These are phyloP conservation scores for Aspergillus persii DNA, from an alignment of 2,329 filamentous ascomycete genomes.

Conservation along the genomic window DNA sequence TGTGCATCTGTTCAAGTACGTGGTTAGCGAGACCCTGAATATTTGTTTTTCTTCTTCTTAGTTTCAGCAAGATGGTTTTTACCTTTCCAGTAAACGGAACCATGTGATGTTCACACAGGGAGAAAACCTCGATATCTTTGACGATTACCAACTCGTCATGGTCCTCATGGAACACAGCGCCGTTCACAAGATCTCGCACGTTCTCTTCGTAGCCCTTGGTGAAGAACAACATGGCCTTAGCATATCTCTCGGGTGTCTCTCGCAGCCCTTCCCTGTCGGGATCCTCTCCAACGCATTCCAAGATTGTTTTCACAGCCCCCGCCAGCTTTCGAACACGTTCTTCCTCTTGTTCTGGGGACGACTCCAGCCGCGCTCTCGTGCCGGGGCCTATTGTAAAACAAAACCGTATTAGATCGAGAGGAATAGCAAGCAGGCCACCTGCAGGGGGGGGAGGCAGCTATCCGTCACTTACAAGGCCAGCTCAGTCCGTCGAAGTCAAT, in stretches of 20 bases:
- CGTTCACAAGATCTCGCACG: constrained; percentile 84
- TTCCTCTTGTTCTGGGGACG: constrained; percentile 57
- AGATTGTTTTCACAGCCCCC: constrained; percentile 61
- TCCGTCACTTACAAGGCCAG: constrained; percentile 49
- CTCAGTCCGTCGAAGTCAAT: constrained; percentile 54
- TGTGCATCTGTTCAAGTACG: constrained; percentile 73
- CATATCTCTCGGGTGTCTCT: constrained; percentile 79
- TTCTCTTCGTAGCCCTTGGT: constrained; percentile 98
- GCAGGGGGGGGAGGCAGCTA: not conserved
- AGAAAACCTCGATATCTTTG: constrained; percentile 94
- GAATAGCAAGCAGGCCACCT: not conserved
- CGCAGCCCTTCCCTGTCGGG: constrained; percentile 62
- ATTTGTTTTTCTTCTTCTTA: not conserved
- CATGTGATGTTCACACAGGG: constrained; percentile 93
- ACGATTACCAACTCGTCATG: constrained; percentile 98
- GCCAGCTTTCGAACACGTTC: constrained; percentile 60
- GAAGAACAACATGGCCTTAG: constrained; percentile 92
- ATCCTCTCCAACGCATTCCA: constrained; percentile 66
- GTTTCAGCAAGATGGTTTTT: constrained; percentile 20
- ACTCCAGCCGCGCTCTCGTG: constrained; percentile 53
- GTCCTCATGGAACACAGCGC: constrained; percentile 91
- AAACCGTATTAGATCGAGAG: constrained; percentile 12
- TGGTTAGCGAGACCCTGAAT: constrained; percentile 9
- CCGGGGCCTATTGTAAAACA: constrained; percentile 38
- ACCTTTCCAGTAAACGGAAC: constrained; percentile 96